Evolutionary conservation across 805 yeast species (phyloP).

Genomic region (Nakazawaea sp.): DNA sequence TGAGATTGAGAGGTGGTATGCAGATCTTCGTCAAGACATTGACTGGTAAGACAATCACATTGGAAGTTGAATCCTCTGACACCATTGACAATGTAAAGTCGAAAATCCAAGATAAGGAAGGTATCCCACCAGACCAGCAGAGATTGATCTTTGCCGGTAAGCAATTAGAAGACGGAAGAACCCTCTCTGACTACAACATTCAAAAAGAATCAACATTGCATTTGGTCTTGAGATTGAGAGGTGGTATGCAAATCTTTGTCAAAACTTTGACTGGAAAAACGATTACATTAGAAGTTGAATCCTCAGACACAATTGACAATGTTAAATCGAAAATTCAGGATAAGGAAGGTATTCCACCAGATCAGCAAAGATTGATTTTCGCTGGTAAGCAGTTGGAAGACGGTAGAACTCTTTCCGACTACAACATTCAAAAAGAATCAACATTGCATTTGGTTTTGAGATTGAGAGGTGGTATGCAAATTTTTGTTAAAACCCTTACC

Average conservation of each 20-base stretch:
- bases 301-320: slow-evolving; percentile 97
- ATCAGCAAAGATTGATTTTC: slow-evolving; percentile 98
- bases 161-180: slow-evolving; percentile 68
- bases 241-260: slow-evolving; percentile 82
- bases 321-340: slow-evolving; percentile 98
- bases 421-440: slow-evolving; percentile 98
- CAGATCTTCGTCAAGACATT: slow-evolving; percentile 87
- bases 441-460: slow-evolving; percentile 81
- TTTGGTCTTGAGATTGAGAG: slow-evolving; percentile 31
- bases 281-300: slow-evolving; percentile 91
- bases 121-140: slow-evolving; percentile 39
- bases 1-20: slow-evolving; percentile 49
- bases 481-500: slow-evolving; percentile 48
- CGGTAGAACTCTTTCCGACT: slow-evolving; percentile 95
- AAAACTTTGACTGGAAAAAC: slow-evolving; percentile 89
- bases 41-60: slow-evolving; percentile 86
- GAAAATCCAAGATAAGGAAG: slow-evolving; percentile 36
- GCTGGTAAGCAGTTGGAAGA: slow-evolving; percentile 99
- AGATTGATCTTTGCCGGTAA: slow-evolving; percentile 41
- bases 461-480: slow-evolving; percentile 82
- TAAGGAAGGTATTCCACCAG: slow-evolving; percentile 99
- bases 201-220: slow-evolving; percentile 37
- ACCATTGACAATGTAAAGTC: slow-evolving; percentile 37
- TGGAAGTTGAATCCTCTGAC: slow-evolving; percentile 54
- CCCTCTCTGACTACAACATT: slow-evolving; percentile 76